Conservation (phyloP, 805 yeast species). For the Starmera dryadoides region DNA sequence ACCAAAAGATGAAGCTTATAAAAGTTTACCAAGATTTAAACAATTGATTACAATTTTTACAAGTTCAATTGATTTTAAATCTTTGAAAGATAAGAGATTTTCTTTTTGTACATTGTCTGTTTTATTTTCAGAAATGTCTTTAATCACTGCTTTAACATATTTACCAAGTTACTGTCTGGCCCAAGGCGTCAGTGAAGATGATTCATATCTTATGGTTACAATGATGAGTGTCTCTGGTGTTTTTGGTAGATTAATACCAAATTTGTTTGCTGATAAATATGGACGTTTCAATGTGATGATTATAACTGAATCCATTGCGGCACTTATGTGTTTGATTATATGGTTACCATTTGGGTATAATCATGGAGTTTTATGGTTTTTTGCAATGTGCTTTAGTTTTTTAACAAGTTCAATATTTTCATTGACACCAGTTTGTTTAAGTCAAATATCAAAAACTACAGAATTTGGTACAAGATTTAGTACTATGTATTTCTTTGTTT, state of each 20-base stretch:
- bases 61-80: conserved; percentile 21
- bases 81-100: conserved; percentile 35
- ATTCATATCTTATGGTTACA: conserved; percentile 31
- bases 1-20: background rate
- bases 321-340: conserved; percentile 25
- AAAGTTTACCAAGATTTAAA: background rate
- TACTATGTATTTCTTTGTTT: conserved; percentile 50
- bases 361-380: conserved; percentile 29
- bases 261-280: conserved; percentile 30
- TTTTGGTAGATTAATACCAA: conserved; percentile 37
- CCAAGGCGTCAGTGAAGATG: conserved; percentile 2
- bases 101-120: conserved; percentile 31
- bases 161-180: conserved; percentile 35
- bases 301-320: conserved; percentile 21
- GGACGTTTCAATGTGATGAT: conserved; percentile 52
- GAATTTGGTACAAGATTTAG: conserved; percentile 49
- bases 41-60: background rate
- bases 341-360: conserved; percentile 32
- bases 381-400: conserved; percentile 43
- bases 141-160: conserved; percentile 38
- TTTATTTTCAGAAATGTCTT: conserved; percentile 35
- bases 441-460: conserved; percentile 46
- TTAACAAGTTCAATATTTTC: conserved; percentile 48
- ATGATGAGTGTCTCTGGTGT: conserved; percentile 34
- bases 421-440: conserved; percentile 50